Conservation (phyloP, 2,329 filamentous ascomycete genomes). For the Nothophoma quercina region DNA sequence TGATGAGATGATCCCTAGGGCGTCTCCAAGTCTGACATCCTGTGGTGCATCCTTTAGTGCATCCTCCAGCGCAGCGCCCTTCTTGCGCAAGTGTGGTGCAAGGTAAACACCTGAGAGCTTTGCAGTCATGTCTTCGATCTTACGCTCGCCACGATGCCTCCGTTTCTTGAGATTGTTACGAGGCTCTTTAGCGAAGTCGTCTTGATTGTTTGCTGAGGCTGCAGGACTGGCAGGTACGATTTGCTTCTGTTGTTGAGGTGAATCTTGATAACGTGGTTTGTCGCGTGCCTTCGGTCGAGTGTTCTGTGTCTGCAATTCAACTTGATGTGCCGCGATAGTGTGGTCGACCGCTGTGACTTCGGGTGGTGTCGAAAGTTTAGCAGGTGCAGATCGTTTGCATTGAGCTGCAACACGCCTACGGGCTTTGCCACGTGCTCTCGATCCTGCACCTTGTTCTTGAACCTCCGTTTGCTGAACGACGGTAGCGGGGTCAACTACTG, state of each 20-base stretch:
- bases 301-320: no score
- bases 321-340: no score
- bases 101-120: slow-evolving; percentile 20
- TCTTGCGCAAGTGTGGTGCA: slow-evolving; percentile 37
- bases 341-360: no score
- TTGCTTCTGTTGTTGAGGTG: slow-evolving; percentile 3
- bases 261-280: no score
- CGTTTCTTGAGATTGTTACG: background rate
- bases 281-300: no score
- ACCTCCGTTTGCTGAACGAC: slow-evolving; percentile 12
- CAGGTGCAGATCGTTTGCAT: slow-evolving; percentile 4
- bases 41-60: slow-evolving; percentile 3
- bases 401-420: background rate
- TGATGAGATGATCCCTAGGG: slow-evolving; percentile 4
- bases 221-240: slow-evolving; percentile 2
- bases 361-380: background rate
- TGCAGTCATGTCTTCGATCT: slow-evolving; percentile 9
- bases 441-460: background rate
- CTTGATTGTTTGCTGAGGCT: background rate
- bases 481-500: background rate
- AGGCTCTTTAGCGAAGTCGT: background rate
- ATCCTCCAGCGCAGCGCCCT: background rate
- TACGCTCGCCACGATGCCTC: background rate
- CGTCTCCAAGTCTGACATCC: slow-evolving; percentile 7
- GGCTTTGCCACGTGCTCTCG: slow-evolving; percentile 11